These are phyloP conservation scores for Triangularia setosa DNA, from an alignment of 2,329 filamentous ascomycete species.

Conservation along the genomic window DNA sequence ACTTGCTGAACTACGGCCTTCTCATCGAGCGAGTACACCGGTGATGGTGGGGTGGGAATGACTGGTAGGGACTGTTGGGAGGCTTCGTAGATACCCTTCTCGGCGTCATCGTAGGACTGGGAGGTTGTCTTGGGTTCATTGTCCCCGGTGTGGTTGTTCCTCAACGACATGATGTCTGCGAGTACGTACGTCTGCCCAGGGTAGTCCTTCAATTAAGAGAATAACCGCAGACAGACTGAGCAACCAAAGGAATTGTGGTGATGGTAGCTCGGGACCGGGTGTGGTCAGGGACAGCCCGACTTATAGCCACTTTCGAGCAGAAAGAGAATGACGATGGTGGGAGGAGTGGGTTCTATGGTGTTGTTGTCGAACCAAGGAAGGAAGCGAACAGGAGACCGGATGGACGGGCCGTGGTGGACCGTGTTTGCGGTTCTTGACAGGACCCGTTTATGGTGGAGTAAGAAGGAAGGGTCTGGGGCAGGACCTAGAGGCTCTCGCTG, in stretches of 20 bases:
- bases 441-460: background rate
- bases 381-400: background rate
- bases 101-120: constrained; percentile 28
- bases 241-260: background rate
- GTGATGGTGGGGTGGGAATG: constrained; percentile 26
- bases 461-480: background rate
- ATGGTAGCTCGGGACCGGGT: background rate
- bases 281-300: background rate
- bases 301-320: background rate
- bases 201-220: background rate
- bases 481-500: background rate
- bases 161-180: background rate
- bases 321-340: background rate
- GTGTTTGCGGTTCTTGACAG: background rate
- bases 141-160: background rate
- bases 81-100: constrained; percentile 34
- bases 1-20: constrained; percentile 15
- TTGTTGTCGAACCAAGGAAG: background rate
- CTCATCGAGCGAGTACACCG: constrained; percentile 24
- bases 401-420: background rate
- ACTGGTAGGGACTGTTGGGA: constrained; percentile 23
- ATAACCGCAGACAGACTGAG: background rate
- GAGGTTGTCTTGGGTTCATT: background rate
- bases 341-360: background rate
- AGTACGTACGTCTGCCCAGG: background rate